Evolutionary conservation across 257 asterid species (phyloP).

Genomic region (Primulina tabacum): DNA sequence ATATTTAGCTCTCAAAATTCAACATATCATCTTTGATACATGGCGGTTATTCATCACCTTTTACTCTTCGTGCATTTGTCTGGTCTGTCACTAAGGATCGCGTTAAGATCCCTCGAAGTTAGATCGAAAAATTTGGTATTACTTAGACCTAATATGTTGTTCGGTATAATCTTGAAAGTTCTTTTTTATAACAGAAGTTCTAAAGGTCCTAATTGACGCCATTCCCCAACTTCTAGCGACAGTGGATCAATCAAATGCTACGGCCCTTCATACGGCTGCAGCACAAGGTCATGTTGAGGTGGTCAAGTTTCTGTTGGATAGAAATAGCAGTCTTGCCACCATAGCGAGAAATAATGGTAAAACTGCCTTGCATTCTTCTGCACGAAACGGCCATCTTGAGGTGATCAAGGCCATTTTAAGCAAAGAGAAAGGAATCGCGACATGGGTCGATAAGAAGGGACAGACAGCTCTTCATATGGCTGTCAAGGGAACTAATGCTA

Average conservation of each 20-base stretch:
- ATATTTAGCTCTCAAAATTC: background rate
- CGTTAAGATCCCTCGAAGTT: too few species aligned
- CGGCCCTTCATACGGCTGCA: constrained; percentile 65
- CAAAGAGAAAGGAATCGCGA: constrained; percentile 52
- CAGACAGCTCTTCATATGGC: constrained; percentile 92
- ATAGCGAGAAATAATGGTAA: constrained; percentile 69
- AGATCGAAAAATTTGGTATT: too few species aligned
- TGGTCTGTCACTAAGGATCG: too few species aligned
- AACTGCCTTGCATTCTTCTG: constrained; percentile 69
- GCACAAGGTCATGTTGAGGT: constrained; percentile 68
- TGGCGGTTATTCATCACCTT: too few species aligned
- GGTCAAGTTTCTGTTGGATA: constrained; percentile 59
- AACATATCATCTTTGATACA: background rate
- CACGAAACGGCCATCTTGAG: constrained; percentile 61
- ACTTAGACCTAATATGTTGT: background rate
- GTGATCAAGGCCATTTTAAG: constrained; percentile 62
- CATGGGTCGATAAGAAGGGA: constrained; percentile 72
- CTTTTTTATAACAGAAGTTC: constrained; percentile 39
- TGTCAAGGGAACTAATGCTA: constrained; percentile 51
- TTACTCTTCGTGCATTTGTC: too few species aligned
- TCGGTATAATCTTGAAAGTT: background rate
- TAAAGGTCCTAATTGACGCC: constrained; percentile 55
- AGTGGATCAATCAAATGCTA: constrained; percentile 67
- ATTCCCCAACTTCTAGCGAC: constrained; percentile 65
- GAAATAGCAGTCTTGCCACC: constrained; percentile 53